Conservation (phyloP, 345 rosid species). For the Corchorus olitorius region DNA sequence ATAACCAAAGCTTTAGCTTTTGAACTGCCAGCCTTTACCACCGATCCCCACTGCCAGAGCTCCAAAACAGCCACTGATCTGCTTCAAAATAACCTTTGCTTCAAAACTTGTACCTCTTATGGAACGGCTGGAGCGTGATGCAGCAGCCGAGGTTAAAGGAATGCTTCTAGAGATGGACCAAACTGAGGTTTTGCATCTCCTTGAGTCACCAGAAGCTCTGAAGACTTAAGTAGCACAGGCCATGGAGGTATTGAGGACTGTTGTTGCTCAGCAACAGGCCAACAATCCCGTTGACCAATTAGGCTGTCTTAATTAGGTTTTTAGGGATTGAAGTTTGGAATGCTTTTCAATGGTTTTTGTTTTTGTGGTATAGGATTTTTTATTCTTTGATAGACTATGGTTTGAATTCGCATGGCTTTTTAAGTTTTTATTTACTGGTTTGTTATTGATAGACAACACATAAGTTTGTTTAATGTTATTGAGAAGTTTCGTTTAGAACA, state of each 20-base stretch:
- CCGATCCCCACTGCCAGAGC: no score
- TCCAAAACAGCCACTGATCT: no score
- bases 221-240: constrained; percentile 74
- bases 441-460: neutral
- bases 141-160: no score
- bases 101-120: constrained; percentile 66
- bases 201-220: constrained; percentile 66
- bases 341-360: neutral
- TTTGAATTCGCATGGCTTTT: neutral
- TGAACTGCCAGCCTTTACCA: no score
- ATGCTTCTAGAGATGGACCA: no score
- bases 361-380: neutral
- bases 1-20: no score
- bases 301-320: no score
- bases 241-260: constrained; percentile 67
- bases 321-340: constrained; percentile 3
- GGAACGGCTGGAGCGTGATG: constrained; percentile 66
- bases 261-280: constrained; percentile 50
- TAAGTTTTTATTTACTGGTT: neutral
- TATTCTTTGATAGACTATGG: neutral
- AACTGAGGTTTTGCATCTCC: no score
- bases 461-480: neutral
- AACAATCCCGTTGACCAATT: constrained; percentile 52
- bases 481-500: no score
- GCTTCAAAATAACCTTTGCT: no score